phyloP scores from a whole-genome alignment of 2,329 filamentous ascomycete species.

The Hymenoscyphus fraxineus region DNA sequence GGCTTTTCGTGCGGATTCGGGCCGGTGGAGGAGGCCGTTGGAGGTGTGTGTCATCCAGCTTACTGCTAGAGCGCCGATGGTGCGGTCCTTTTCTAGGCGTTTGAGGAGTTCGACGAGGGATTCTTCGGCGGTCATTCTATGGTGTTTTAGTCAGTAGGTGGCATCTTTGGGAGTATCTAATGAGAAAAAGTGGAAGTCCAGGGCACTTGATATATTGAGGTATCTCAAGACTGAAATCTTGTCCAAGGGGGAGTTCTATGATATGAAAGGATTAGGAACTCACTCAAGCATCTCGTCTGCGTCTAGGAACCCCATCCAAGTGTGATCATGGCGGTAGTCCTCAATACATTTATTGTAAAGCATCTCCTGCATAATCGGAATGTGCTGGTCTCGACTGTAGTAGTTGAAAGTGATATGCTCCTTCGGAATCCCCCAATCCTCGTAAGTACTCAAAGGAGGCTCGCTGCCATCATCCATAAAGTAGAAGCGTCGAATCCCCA shows the following conservation, averaged over 20 bases:
- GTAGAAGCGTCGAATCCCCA: constrained; percentile 30
- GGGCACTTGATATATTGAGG: too few species aligned
- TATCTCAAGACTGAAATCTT: too few species aligned
- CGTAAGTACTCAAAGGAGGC: constrained; percentile 24
- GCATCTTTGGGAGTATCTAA: too few species aligned
- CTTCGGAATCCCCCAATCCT: constrained; percentile 24
- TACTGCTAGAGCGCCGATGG: constrained; percentile 33
- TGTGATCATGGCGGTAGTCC: constrained; percentile 28
- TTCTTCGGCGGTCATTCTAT: constrained; percentile 18
- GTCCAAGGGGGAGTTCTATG: too few species aligned
- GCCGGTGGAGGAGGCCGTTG: constrained; percentile 27
- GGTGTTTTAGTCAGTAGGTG: too few species aligned
- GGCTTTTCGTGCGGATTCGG: constrained; percentile 26
- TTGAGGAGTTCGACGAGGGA: constrained; percentile 30
- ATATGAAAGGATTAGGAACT: too few species aligned
- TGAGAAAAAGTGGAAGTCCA: too few species aligned
- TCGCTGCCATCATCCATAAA: constrained; percentile 31
- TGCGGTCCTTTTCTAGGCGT: constrained; percentile 26
- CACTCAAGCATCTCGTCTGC: constrained; percentile 31
- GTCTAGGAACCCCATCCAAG: constrained; percentile 36
- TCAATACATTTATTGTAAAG: constrained; percentile 27
- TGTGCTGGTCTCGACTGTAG: constrained; percentile 13
- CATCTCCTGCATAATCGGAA: constrained; percentile 18
- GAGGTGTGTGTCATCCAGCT: constrained; percentile 36
- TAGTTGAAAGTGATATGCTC: constrained; percentile 28